Evolutionary conservation across 495 filamentous ascomycete genomes (phyloP).

Genomic region (Penicillium fimorum): DNA sequence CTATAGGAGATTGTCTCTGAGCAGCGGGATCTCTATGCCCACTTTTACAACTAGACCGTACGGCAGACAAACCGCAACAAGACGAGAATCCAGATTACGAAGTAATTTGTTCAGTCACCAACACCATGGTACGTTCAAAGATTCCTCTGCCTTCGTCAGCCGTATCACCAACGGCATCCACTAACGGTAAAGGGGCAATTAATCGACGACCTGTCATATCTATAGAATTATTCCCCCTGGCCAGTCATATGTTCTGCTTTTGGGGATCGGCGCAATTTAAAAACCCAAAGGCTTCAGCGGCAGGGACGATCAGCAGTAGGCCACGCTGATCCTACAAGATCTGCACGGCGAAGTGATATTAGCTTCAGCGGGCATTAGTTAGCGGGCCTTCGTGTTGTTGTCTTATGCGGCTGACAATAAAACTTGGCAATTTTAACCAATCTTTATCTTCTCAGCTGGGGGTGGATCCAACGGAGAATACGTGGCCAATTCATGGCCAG

Average conservation of each 20-base stretch:
- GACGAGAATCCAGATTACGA: not conserved
- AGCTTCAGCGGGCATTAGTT: not conserved
- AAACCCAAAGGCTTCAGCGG: not conserved
- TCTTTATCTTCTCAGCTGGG: not conserved
- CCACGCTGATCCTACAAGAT: not conserved
- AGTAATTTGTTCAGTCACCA: no score
- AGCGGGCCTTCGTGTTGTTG: not conserved
- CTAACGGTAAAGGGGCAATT: not conserved
- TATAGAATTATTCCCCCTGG: not conserved
- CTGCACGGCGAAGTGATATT: not conserved
- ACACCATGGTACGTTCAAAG: not conserved
- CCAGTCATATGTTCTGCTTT: not conserved
- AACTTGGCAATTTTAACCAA: not conserved
- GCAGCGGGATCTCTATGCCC: not conserved
- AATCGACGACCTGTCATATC: not conserved
- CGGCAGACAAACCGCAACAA: not conserved
- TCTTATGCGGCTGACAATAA: not conserved
- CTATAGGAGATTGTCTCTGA: not conserved
- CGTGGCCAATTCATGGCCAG: not conserved
- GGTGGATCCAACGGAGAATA: not conserved
- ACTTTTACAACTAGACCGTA: not conserved
- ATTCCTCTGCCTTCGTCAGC: not conserved
- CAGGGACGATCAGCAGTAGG: not conserved
- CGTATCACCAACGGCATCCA: not conserved
- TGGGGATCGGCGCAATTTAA: not conserved